Base-by-base conservation (phyloP, 2,329 filamentous ascomycete genomes). In the Neophaeococcomyces aloes region DNA sequence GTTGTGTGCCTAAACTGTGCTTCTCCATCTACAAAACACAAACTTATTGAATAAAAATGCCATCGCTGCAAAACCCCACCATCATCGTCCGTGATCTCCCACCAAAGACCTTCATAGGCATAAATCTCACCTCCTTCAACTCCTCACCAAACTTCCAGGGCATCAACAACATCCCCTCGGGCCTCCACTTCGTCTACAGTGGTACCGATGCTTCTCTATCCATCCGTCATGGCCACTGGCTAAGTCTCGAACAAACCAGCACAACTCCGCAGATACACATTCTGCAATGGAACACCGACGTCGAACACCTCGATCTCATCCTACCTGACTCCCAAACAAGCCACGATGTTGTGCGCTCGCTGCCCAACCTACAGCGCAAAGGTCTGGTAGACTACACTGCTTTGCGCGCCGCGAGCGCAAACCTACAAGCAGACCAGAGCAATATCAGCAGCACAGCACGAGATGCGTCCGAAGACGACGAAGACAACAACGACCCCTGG, bases 151-250 rank as follows among this genome's bases (percentile, higher is more conserved):
- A 72, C 41, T 81, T 81, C 59, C 68, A 70, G 45, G 78, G 78
- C 21, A 71, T 81, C 53, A 76, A 72, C 49, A 69, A 75, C 50
- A 54, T 81, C 3, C 74, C 76, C 0, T 54, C 63, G 2, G 77
- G 77, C 33, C 68, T 72, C 56, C 78, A 81, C 56, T 79, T 81
- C 51, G 59, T 78, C 14, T 81, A 79, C 56, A 74, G 70, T 0
- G 72, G 75, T 18, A 70, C 72, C 15, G 76, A 74, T 44, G 67
- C 69, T 38, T 72, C 71, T 2, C 65, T 78, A 11, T 79, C 77
- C 0, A 64, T 80, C 21, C 69, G 78, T n/a, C 70, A 75, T 45
- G 78, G 78, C 7, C 66, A 71, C 27, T 81, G 78, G 78, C 38
- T 56, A 50, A 14, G 50, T 48, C n/a, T 54, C 51, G 7, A 44